Conservation (phyloP, 371 early-diverging fungal genomes). For the Globomyces sp. region DNA sequence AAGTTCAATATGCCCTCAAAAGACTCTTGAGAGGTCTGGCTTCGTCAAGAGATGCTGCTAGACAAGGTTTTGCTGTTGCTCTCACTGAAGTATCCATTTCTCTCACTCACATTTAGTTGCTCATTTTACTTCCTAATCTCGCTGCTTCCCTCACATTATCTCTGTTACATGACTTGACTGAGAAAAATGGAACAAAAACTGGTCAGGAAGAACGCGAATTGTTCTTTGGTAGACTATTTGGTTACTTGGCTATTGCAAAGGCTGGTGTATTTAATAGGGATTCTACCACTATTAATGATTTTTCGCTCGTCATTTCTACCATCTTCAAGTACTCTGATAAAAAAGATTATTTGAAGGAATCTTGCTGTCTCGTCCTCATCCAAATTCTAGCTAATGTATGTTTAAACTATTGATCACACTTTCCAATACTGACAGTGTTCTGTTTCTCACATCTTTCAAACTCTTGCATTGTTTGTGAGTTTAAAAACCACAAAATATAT, state of each 20-base stretch:
- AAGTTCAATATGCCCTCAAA: constrained; percentile 84
- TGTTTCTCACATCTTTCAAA: neutral
- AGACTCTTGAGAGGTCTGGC: constrained; percentile 86
- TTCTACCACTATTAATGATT: constrained; percentile 63
- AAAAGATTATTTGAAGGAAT: constrained; percentile 76
- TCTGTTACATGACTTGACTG: constrained; percentile 62
- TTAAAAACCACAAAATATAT: too few species aligned
- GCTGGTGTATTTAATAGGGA: constrained; percentile 74
- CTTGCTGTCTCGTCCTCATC: constrained; percentile 69
- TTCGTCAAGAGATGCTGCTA: constrained; percentile 83
- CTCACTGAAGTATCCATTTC: constrained; percentile 64
- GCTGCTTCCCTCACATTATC: constrained; percentile 64
- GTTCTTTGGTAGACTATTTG: constrained; percentile 88
- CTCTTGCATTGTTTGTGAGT: neutral
- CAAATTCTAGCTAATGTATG: constrained; percentile 24
- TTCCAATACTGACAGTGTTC: neutral
- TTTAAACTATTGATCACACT: neutral
- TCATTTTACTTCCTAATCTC: constrained; percentile 35
- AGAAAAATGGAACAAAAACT: constrained; percentile 40
- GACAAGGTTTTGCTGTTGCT: constrained; percentile 93
- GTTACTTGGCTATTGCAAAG: constrained; percentile 74
- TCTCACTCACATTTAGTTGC: constrained; percentile 3
- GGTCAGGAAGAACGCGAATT: constrained; percentile 83
- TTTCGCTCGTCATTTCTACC: constrained; percentile 61
- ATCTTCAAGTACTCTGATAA: constrained; percentile 63